Percentiles rank a stretch among this genome's conserved stretches.
Evolutionary conservation across 768 basidiomycete genomes (phyloP).

Genomic region (Leccinum longicurvipes): DNA sequence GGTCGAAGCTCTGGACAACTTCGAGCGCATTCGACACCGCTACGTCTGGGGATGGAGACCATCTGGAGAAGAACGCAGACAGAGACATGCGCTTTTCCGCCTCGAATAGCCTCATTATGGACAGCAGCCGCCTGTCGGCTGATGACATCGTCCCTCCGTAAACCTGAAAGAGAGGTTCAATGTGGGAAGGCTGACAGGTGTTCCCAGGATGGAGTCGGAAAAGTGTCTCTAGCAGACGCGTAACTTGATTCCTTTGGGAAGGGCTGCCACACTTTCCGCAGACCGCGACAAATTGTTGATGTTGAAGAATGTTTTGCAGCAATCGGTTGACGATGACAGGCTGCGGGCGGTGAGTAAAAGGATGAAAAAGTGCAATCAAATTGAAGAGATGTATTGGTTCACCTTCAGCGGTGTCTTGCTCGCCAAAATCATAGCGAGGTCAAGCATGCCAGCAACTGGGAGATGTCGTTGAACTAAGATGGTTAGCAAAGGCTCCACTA

Average conservation of each 20-base stretch:
- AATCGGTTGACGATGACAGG: constrained; percentile 71
- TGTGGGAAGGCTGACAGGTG: constrained; percentile 80
- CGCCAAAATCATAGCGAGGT: constrained; percentile 43
- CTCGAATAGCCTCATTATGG: constrained; percentile 80
- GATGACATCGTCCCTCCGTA: constrained; percentile 72
- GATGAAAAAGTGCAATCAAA: neutral
- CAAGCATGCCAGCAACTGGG: constrained; percentile 36
- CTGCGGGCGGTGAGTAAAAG: constrained; percentile 28
- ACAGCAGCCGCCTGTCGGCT: constrained; percentile 63
- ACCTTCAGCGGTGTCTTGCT: constrained; percentile 60
- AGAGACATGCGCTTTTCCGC: constrained; percentile 61
- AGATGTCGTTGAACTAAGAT: constrained; percentile 63
- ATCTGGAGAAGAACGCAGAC: constrained; percentile 57
- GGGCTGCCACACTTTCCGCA: constrained; percentile 28
- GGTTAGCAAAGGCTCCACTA: constrained; percentile 70
- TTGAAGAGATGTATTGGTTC: constrained; percentile 8
- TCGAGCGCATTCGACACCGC: constrained; percentile 53
- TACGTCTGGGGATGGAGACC: constrained; percentile 52
- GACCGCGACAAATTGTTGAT: constrained; percentile 55
- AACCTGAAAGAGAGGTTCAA: constrained; percentile 70
- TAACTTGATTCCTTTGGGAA: constrained; percentile 43
- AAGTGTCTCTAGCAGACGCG: constrained; percentile 57
- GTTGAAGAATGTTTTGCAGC: constrained; percentile 73
- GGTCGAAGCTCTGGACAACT: constrained; percentile 60
- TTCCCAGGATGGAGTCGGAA: constrained; percentile 73